These are phyloP conservation scores for Aspergillus pseudotamarii DNA, from an alignment of 2,329 filamentous ascomycete genomes.

Conservation along the genomic window DNA sequence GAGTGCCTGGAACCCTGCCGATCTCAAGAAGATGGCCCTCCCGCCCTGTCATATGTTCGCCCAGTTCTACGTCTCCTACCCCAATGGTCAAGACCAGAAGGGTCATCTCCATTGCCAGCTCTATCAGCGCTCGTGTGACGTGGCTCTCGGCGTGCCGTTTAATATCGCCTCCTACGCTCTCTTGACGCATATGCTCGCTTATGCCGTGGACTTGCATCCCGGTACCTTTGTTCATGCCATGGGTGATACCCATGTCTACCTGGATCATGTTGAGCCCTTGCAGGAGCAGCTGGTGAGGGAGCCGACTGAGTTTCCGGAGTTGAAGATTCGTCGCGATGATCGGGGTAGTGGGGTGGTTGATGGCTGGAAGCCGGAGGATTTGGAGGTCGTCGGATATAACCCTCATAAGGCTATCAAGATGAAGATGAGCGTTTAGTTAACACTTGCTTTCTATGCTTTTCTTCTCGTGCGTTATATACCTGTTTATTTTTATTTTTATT, in stretches of 20 bases:
- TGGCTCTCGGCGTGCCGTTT: constrained; percentile 96
- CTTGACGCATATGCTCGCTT: constrained; percentile 91
- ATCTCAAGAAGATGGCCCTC: constrained; percentile 84
- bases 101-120: constrained; percentile 83
- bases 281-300: constrained; percentile 77
- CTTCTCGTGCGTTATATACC: neutral
- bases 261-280: constrained; percentile 88
- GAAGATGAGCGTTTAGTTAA: constrained; percentile 88
- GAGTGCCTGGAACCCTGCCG: constrained; percentile 89
- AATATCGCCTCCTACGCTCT: constrained; percentile 96
- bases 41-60: constrained; percentile 98
- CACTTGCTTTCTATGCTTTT: neutral
- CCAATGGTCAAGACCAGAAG: constrained; percentile 47
- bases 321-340: constrained; percentile 70
- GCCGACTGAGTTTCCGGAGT: constrained; percentile 76
- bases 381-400: constrained; percentile 83
- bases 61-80: constrained; percentile 88
- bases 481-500: too few relatives aligned
- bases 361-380: constrained; percentile 86
- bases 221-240: constrained; percentile 92
- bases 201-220: constrained; percentile 79
- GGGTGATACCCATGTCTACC: constrained; percentile 97
- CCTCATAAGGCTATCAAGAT: constrained; percentile 91
- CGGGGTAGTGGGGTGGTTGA: constrained; percentile 86
- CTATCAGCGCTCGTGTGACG: constrained; percentile 94